Evolutionary conservation across 768 basidiomycete species (phyloP).

Genomic region (Amanita inopinata): DNA sequence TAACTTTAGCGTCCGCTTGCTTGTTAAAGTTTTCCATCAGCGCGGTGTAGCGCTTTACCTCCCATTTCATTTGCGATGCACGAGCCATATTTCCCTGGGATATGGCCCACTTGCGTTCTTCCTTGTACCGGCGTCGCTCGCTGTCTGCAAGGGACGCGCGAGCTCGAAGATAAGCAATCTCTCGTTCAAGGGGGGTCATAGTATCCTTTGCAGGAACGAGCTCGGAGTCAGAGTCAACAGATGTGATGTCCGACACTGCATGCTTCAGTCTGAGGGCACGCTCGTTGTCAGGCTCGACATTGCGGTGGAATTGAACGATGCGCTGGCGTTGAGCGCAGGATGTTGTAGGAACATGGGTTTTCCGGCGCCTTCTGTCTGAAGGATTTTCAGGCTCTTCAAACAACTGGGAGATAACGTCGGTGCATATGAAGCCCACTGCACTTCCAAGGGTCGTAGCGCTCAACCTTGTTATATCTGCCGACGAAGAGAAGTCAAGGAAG

Average conservation of each 20-base stretch:
- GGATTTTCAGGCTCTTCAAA: slow-evolving; percentile 39
- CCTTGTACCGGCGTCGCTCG: slow-evolving; percentile 73
- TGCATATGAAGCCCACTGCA: slow-evolving; percentile 58
- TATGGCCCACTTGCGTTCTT: slow-evolving; percentile 81
- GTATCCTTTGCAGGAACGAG: slow-evolving; percentile 46
- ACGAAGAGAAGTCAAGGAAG: slow-evolving; percentile 47
- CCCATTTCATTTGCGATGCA: slow-evolving; percentile 74
- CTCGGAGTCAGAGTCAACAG: slow-evolving; percentile 63
- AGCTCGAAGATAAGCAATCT: slow-evolving; percentile 65
- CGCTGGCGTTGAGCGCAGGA: slow-evolving; percentile 21
- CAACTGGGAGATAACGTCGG: slow-evolving; percentile 61
- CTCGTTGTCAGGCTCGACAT: slow-evolving; percentile 29
- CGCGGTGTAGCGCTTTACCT: slow-evolving; percentile 71
- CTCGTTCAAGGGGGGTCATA: slow-evolving; percentile 60
- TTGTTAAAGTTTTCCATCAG: slow-evolving; percentile 73
- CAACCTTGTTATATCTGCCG: slow-evolving; percentile 43
- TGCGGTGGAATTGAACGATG: slow-evolving; percentile 36
- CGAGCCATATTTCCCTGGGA: slow-evolving; percentile 69
- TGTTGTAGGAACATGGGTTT: slow-evolving; percentile 14
- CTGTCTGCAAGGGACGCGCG: slow-evolving; percentile 76
- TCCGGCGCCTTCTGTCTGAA: slow-evolving; percentile 25
- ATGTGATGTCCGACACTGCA: slow-evolving; percentile 48
- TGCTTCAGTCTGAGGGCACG: slow-evolving; percentile 18
- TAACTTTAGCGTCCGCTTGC: slow-evolving; percentile 62
- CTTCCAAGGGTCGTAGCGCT: slow-evolving; percentile 57